A percentile compares a stretch with the other conserved stretches of the same genome.
These are phyloP conservation scores for Apostasia shenzhenica DNA, from an alignment of 106 monocot species.

Conservation along the genomic window DNA sequence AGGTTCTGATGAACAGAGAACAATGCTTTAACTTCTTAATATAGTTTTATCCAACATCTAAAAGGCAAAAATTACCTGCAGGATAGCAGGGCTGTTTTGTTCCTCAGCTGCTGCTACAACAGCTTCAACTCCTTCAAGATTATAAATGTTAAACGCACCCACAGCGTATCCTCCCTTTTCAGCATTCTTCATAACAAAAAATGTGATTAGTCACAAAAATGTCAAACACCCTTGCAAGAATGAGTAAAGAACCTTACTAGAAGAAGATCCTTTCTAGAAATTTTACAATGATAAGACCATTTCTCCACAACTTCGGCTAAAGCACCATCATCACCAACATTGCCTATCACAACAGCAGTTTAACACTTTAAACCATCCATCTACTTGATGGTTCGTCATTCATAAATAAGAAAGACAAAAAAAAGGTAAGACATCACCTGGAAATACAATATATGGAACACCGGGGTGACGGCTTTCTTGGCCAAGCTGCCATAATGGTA, in stretches of 20 bases:
- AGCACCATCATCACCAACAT: constrained; percentile 83
- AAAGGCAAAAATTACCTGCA: constrained; percentile 47
- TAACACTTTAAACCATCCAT: not conserved
- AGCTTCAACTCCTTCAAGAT: constrained; percentile 89
- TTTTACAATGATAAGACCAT: constrained; percentile 45
- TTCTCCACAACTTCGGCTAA: constrained; percentile 70
- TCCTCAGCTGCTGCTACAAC: constrained; percentile 88
- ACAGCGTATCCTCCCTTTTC: constrained; percentile 90
- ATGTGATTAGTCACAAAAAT: not conserved
- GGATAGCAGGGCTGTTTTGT: constrained; percentile 88
- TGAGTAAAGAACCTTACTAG: constrained; percentile 38
- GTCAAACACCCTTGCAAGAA: not conserved
- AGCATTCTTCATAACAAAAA: constrained; percentile 55
- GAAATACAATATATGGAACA: constrained; percentile 94
- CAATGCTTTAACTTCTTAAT: too few species aligned
- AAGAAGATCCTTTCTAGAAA: constrained; percentile 71
- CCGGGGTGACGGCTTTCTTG: constrained; percentile 85
- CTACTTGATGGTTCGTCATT: not conserved
- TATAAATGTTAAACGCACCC: constrained; percentile 98
- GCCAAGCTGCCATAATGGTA: constrained; percentile 87
- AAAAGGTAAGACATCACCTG: constrained; percentile 34
- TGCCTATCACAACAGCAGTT: constrained; percentile 38
- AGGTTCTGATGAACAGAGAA: too few species aligned
- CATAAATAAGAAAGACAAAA: not conserved
- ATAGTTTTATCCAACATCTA: too few species aligned